phyloP scores from a whole-genome alignment of 305 asterid genomes.

The Fraxinus albicans region DNA sequence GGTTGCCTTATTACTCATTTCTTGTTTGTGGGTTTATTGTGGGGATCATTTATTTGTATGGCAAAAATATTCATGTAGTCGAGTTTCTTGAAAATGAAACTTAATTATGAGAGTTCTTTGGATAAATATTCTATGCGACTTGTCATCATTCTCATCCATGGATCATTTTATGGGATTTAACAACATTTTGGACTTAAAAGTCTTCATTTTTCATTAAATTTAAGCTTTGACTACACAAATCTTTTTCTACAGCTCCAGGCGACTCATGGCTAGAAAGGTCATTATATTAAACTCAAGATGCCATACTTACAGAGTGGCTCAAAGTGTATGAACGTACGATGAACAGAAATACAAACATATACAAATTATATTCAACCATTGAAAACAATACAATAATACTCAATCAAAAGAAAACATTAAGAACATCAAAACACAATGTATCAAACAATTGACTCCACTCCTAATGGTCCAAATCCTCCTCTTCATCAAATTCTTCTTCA shows the following conservation, averaged over 20 bases:
- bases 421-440: background rate
- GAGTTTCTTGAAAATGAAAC: background rate
- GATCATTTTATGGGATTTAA: background rate
- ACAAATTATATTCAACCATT: background rate
- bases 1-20: background rate
- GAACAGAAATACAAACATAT: background rate
- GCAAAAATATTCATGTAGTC: background rate
- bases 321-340: background rate
- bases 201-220: background rate
- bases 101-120: background rate
- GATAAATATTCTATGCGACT: background rate
- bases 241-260: background rate
- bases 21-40: background rate
- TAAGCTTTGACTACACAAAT: background rate
- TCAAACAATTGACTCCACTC: background rate
- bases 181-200: background rate
- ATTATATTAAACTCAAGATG: background rate
- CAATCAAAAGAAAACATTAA: background rate
- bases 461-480: conserved; percentile 21
- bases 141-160: background rate
- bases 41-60: background rate
- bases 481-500: conserved; percentile 37
- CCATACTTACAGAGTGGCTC: background rate
- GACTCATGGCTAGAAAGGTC: background rate
- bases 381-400: background rate